Evolutionary conservation across 2,329 filamentous ascomycete genomes (phyloP).

Genomic region (Alternaria gaisen): DNA sequence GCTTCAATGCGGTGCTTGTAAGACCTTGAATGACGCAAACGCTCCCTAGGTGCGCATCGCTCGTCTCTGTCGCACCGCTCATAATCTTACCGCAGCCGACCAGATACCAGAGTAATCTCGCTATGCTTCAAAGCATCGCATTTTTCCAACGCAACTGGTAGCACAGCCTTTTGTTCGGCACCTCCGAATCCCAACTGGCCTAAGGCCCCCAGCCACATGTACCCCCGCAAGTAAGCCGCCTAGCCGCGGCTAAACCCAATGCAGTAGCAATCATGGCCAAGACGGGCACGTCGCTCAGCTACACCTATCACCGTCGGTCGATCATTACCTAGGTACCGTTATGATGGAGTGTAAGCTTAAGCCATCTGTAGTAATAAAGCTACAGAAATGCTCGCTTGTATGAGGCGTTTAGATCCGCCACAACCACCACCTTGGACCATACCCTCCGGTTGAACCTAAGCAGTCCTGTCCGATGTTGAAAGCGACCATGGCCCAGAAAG

Average conservation of each 20-base stretch:
- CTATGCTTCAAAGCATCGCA: too few species aligned
- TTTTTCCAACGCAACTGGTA: too few species aligned
- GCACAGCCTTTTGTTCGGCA: not conserved
- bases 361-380: slow-evolving; percentile 34
- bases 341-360: slow-evolving; percentile 2
- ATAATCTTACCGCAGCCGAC: too few species aligned
- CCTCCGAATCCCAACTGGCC: not conserved
- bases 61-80: too few species aligned
- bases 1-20: too few species aligned
- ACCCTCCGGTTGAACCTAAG: not conserved
- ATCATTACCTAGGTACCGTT: not conserved
- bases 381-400: slow-evolving; percentile 13
- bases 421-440: not conserved
- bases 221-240: not conserved
- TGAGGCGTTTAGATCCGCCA: not conserved
- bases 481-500: slow-evolving; percentile 20
- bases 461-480: not conserved
- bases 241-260: slow-evolving; percentile 13
- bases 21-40: too few species aligned
- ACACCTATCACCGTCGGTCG: not conserved
- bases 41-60: too few species aligned
- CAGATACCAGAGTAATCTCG: too few species aligned
- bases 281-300: slow-evolving; percentile 6
- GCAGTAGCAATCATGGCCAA: slow-evolving; percentile 28
- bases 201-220: slow-evolving; percentile 6